Conservation (phyloP, 768 basidiomycete genomes). For the Naganishia randhawae region DNA sequence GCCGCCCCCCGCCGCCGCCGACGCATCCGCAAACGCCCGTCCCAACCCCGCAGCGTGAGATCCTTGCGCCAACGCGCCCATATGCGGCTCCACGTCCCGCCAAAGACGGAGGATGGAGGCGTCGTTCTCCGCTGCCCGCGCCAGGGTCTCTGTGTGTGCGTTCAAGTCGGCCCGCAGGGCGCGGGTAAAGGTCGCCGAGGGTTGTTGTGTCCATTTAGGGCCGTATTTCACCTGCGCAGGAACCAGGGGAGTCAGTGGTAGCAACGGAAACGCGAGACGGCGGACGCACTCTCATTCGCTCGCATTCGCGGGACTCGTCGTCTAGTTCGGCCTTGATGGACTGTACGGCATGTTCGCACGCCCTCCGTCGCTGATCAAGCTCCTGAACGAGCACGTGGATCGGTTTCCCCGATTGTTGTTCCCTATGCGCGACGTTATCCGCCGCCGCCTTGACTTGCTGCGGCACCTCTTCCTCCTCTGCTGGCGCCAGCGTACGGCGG, state of each 20-base stretch:
- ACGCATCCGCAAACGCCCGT: conserved; percentile 54
- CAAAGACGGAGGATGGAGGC: conserved; percentile 59
- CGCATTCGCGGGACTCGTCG: conserved; percentile 78
- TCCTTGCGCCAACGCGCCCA: conserved; percentile 79
- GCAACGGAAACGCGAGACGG: conserved; percentile 8
- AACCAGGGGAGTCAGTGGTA: background rate
- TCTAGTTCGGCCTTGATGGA: conserved; percentile 66
- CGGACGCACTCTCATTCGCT: conserved; percentile 61
- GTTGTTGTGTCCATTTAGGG: conserved; percentile 80
- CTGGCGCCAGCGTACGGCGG: conserved; percentile 34
- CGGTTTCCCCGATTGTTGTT: conserved; percentile 52
- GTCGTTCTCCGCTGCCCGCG: conserved; percentile 75
- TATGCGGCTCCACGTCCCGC: conserved; percentile 56
- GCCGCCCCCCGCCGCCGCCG: too few relatives aligned
- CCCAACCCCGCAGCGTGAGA: conserved; percentile 62
- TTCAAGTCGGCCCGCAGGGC: conserved; percentile 73
- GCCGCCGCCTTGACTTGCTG: conserved; percentile 52
- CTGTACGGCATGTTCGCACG: conserved; percentile 59
- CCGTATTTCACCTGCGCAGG: conserved; percentile 66
- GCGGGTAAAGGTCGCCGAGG: conserved; percentile 70
- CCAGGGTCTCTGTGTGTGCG: conserved; percentile 65
- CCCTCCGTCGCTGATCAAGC: conserved; percentile 66
- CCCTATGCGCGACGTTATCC: conserved; percentile 52
- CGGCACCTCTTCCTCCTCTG: conserved; percentile 59
- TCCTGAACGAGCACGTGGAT: conserved; percentile 73